Conservation (phyloP, 805 yeast genomes). For the Saturnispora hagleri region DNA sequence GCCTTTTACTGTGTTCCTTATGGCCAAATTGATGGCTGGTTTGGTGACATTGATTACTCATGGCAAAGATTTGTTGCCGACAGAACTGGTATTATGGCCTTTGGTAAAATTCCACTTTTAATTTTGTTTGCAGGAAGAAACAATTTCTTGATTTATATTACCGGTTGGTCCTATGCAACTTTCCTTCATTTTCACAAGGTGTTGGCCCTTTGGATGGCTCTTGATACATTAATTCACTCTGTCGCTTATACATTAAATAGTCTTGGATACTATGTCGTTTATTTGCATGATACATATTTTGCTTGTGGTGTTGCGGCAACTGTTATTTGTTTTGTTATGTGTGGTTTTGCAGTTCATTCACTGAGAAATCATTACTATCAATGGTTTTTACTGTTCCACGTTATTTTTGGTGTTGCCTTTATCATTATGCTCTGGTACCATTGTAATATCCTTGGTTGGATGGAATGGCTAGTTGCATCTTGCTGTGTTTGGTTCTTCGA, state of each 20-base stretch:
- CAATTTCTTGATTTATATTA: constrained; percentile 33
- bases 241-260: constrained; percentile 24
- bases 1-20: constrained; percentile 10
- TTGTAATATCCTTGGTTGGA: constrained; percentile 31
- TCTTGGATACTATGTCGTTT: constrained; percentile 7
- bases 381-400: constrained; percentile 45
- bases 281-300: constrained; percentile 13
- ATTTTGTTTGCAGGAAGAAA: constrained; percentile 41
- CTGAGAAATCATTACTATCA: constrained; percentile 53
- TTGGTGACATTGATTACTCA: constrained; percentile 24
- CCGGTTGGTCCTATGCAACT: constrained; percentile 35
- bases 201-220: constrained; percentile 43
- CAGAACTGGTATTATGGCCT: constrained; percentile 33
- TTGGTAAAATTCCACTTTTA: constrained; percentile 31
- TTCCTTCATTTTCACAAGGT: constrained; percentile 55
- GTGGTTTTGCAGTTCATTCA: constrained; percentile 39
- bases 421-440: constrained; percentile 52
- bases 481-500: constrained; percentile 45
- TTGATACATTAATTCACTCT: constrained; percentile 33
- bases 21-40: constrained; percentile 6
- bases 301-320: constrained; percentile 34
- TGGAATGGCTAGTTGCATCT: constrained; percentile 28
- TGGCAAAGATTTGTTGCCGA: constrained; percentile 23
- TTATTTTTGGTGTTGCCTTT: constrained; percentile 43
- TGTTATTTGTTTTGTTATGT: constrained; percentile 32